Percentiles rank a stretch among this genome's conserved stretches.
These are phyloP conservation scores for Pseudocercospora crystallina DNA, from an alignment of 2,329 filamentous ascomycete species.

Conservation along the genomic window DNA sequence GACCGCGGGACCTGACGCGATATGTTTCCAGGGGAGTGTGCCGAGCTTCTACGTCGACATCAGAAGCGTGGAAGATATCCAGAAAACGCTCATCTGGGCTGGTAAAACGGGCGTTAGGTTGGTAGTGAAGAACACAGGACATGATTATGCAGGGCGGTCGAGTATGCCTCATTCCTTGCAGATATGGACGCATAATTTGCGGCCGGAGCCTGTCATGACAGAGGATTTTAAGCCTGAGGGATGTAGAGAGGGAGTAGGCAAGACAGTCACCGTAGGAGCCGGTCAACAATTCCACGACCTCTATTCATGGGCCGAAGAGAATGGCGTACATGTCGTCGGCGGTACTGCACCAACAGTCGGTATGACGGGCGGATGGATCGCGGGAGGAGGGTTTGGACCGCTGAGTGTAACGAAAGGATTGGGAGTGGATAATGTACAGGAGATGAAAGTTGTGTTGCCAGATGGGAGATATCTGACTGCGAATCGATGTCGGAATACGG, in stretches of 20 bases:
- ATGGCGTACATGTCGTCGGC: conserved; percentile 24
- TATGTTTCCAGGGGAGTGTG: conserved; percentile 23
- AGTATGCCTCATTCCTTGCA: neutral
- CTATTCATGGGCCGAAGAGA: conserved; percentile 20
- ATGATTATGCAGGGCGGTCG: conserved; percentile 12
- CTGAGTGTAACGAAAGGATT: conserved; percentile 26
- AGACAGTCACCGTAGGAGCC: conserved; percentile 23
- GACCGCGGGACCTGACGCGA: too few species aligned
- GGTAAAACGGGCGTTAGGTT: conserved; percentile 23
- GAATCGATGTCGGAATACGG: conserved; percentile 41
- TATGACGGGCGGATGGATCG: conserved; percentile 27
- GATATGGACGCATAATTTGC: conserved; percentile 15
- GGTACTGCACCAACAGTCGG: conserved; percentile 27
- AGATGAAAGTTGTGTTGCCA: conserved; percentile 26
- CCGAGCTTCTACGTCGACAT: conserved; percentile 29
- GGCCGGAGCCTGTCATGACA: conserved; percentile 10
- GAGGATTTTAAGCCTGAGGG: conserved; percentile 21
- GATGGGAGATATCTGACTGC: conserved; percentile 26
- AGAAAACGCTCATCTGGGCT: too few species aligned
- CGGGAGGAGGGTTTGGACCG: conserved; percentile 26
- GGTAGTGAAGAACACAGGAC: conserved; percentile 16
- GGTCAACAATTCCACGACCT: conserved; percentile 23
- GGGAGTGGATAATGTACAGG: conserved; percentile 29
- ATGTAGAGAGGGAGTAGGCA: conserved; percentile 16
- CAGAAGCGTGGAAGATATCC: conserved; percentile 20